Conservation (phyloP, 164 flowering plant species). For the Liquidambar formosana region DNA sequence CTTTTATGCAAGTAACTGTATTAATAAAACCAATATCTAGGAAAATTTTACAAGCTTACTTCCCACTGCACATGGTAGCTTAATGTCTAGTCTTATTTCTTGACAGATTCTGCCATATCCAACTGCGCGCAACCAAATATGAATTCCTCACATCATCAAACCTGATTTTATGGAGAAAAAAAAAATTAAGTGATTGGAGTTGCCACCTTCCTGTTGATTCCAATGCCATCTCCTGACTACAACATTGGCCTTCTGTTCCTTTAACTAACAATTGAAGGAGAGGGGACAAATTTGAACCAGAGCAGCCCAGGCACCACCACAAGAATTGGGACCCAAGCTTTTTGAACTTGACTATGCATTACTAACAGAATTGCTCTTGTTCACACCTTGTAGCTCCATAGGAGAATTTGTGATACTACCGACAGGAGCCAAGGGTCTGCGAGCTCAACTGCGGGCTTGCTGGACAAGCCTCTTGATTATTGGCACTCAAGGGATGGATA, state of each 20-base stretch:
- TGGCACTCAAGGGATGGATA: conserved; percentile 59
- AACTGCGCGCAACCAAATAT: background rate
- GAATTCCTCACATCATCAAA: background rate
- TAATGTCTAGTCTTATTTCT: background rate
- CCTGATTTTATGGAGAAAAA: background rate
- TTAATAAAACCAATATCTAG: background rate
- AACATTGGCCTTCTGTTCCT: background rate
- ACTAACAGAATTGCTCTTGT: conserved; percentile 56
- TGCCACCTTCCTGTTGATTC: too few relatives aligned
- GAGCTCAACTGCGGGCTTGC: conserved; percentile 96
- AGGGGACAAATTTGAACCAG: background rate
- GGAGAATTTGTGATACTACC: conserved; percentile 86
- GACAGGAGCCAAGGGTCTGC: conserved; percentile 90
- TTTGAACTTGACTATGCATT: conserved; percentile 29
- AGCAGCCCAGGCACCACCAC: background rate
- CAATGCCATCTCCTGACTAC: background rate
- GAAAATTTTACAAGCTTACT: background rate
- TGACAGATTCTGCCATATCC: background rate
- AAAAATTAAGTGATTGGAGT: too few relatives aligned
- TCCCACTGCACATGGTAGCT: background rate
- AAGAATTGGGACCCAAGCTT: background rate
- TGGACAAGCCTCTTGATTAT: conserved; percentile 70
- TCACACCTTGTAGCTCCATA: conserved; percentile 80
- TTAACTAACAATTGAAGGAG: too few relatives aligned
- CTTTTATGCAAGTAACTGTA: background rate